Evolutionary conservation across 129 eudicot species (phyloP).

Genomic region (Flaveria ramosissima): DNA sequence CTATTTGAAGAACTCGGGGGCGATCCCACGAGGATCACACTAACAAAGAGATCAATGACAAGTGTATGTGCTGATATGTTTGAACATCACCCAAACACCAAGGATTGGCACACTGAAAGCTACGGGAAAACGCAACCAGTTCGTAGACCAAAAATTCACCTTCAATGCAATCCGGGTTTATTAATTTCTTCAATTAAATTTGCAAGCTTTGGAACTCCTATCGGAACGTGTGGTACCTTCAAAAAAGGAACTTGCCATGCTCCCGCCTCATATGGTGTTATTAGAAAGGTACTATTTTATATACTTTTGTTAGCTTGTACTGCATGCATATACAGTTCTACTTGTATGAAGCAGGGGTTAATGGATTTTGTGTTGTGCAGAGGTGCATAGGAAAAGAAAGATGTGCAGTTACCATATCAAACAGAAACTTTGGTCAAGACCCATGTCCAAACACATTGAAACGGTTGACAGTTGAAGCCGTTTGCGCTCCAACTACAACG

Average conservation of each 20-base stretch:
- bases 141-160: slow-evolving; percentile 67
- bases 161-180: slow-evolving; percentile 69
- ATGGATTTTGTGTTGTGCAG: slow-evolving; percentile 43
- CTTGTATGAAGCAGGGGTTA: slow-evolving; percentile 8
- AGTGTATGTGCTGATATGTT: slow-evolving; percentile 78
- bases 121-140: slow-evolving; percentile 52
- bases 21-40: slow-evolving; percentile 69
- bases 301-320: not conserved
- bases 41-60: slow-evolving; percentile 75
- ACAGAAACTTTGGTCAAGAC: slow-evolving; percentile 79
- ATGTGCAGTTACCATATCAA: slow-evolving; percentile 79
- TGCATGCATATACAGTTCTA: slow-evolving; percentile 6
- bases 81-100: slow-evolving; percentile 64
- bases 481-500: slow-evolving; percentile 54
- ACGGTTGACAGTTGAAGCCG: slow-evolving; percentile 85
- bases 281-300: slow-evolving; percentile 66
- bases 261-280: slow-evolving; percentile 53
- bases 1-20: slow-evolving; percentile 92
- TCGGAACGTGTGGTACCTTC: slow-evolving; percentile 85
- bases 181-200: slow-evolving; percentile 79
- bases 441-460: slow-evolving; percentile 97
- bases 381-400: slow-evolving; percentile 76
- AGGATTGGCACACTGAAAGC: slow-evolving; percentile 68
- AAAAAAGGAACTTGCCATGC: slow-evolving; percentile 90
- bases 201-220: slow-evolving; percentile 97